A percentile compares a stretch with the other conserved stretches of the same genome.
phyloP scores from a whole-genome alignment of 2,329 filamentous ascomycete genomes.

The Tolypocladium guangdongense region DNA sequence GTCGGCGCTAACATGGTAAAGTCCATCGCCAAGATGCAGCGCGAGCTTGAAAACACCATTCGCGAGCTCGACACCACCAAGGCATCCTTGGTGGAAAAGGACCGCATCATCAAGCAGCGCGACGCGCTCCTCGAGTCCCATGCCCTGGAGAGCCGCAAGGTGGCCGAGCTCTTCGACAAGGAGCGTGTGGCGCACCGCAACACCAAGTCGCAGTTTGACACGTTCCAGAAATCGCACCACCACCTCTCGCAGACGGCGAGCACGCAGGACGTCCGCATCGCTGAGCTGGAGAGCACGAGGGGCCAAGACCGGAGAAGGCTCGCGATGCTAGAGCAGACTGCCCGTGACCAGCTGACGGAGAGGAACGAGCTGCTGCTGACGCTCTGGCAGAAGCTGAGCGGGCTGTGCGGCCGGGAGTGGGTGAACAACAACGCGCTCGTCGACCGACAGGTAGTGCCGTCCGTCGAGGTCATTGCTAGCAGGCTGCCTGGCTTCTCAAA shows the following conservation, averaged over 20 bases:
- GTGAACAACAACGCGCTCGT: slow-evolving; percentile 80
- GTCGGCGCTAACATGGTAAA: slow-evolving; percentile 15
- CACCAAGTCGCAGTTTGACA: slow-evolving; percentile 80
- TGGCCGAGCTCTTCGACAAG: slow-evolving; percentile 82
- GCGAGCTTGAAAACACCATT: slow-evolving; percentile 74
- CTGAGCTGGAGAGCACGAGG: slow-evolving; percentile 74
- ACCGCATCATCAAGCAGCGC: slow-evolving; percentile 78
- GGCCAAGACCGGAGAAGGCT: slow-evolving; percentile 70
- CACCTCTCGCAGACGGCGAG: slow-evolving; percentile 78
- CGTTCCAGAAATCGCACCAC: slow-evolving; percentile 75
- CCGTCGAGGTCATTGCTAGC: slow-evolving; percentile 73
- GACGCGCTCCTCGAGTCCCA: slow-evolving; percentile 82
- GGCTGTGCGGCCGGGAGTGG: slow-evolving; percentile 86
- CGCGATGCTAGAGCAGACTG: slow-evolving; percentile 62
- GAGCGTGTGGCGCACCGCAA: slow-evolving; percentile 76
- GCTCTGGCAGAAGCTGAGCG: slow-evolving; percentile 83
- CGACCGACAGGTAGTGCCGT: slow-evolving; percentile 72
- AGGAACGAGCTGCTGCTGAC: slow-evolving; percentile 78
- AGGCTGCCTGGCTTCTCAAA: slow-evolving; percentile 83
- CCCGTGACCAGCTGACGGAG: slow-evolving; percentile 79
- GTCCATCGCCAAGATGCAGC: slow-evolving; percentile 79
- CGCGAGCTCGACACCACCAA: slow-evolving; percentile 73
- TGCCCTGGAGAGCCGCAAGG: slow-evolving; percentile 72
- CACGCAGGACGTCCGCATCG: slow-evolving; percentile 72
- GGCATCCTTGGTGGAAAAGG: slow-evolving; percentile 75